Evolutionary conservation across 2,329 filamentous ascomycete species (phyloP).

Genomic region (Hymenoscyphus albidus): DNA sequence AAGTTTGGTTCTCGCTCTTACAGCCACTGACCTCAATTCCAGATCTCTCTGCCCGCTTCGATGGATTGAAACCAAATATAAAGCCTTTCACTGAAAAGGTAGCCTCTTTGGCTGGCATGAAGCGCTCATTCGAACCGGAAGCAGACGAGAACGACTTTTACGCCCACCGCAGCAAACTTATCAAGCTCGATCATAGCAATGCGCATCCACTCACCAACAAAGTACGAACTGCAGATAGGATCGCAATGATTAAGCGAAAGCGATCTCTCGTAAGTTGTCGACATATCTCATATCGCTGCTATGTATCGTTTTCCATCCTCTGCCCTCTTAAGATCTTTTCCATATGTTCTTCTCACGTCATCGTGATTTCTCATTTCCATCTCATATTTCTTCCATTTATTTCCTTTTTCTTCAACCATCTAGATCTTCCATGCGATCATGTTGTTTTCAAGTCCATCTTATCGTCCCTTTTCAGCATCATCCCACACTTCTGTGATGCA

Average conservation of each 20-base stretch:
- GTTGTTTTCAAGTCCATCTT: background rate
- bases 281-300: background rate
- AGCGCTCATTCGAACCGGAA: slow-evolving; percentile 2
- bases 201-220: slow-evolving; percentile 5
- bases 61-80: slow-evolving; percentile 5
- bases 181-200: slow-evolving; percentile 12
- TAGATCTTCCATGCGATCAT: background rate
- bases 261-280: slow-evolving; percentile 6
- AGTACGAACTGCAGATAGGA: slow-evolving; percentile 8
- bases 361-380: no score
- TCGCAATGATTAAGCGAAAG: slow-evolving; percentile 1
- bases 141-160: slow-evolving; percentile 10
- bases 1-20: background rate
- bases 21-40: background rate
- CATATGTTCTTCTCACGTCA: no score
- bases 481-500: no score
- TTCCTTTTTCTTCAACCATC: background rate
- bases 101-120: background rate
- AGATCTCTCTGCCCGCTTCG: slow-evolving; percentile 8
- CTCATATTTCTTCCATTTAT: background rate
- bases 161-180: slow-evolving; percentile 9
- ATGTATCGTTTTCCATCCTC: background rate
- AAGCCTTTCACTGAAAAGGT: slow-evolving; percentile 1
- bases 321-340: no score
- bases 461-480: background rate